Evolutionary conservation across 1,284 basidiomycete species (phyloP).

Genomic region (Rhodotorula glutinis): DNA sequence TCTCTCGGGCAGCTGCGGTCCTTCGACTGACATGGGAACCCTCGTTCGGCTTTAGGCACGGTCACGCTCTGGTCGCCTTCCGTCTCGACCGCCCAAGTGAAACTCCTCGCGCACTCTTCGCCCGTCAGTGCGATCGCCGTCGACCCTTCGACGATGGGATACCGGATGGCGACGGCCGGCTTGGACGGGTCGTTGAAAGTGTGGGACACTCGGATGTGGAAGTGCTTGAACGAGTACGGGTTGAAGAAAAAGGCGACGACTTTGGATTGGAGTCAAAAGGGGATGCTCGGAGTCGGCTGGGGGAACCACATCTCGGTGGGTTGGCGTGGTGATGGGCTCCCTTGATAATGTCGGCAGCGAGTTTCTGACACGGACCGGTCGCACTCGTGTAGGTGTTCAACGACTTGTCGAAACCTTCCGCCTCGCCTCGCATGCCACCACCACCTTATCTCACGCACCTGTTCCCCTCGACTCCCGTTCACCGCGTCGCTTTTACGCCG

Average conservation of each 20-base stretch:
- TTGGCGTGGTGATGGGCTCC: not conserved
- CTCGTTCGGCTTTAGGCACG: conserved; percentile 54
- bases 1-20: no score
- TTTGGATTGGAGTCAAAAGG: conserved; percentile 60
- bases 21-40: no score
- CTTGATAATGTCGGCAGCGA: no score
- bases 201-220: conserved; percentile 97
- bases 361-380: no score
- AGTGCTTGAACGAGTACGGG: conserved; percentile 48
- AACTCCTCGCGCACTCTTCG: conserved; percentile 84
- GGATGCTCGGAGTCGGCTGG: conserved; percentile 79
- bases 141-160: conserved; percentile 72
- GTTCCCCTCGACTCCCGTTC: conserved; percentile 65
- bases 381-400: conserved; percentile 45
- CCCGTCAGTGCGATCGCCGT: conserved; percentile 78
- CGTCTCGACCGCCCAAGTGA: conserved; percentile 82
- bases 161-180: conserved; percentile 88
- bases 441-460: conserved; percentile 81
- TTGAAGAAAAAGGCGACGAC: conserved; percentile 47
- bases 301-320: conserved; percentile 72
- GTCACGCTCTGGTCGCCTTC: conserved; percentile 97
- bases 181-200: conserved; percentile 84
- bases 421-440: conserved; percentile 56
- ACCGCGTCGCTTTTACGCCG: conserved; percentile 74
- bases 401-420: conserved; percentile 38